A percentile compares a stretch with the other conserved stretches of the same genome.
Conservation (phyloP, 371 early-diverging fungal genomes). For the Actinomucor elegans region DNA sequence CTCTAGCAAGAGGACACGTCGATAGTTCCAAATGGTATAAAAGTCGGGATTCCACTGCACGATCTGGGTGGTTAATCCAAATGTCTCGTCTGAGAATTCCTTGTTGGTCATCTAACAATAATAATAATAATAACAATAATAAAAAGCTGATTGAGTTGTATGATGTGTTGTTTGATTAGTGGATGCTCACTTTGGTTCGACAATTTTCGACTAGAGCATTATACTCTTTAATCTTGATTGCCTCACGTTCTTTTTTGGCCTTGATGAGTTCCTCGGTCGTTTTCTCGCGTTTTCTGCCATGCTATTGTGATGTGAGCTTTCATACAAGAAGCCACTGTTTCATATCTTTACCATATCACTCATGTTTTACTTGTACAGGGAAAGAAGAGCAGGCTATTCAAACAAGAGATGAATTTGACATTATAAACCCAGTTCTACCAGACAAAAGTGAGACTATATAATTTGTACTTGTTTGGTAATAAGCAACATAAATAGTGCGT, state of each 20-base stretch:
- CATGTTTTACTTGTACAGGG: slow-evolving; percentile 8
- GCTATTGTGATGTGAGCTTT: slow-evolving; percentile 33
- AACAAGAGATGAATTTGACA: too few species aligned
- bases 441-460: too few species aligned
- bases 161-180: too few species aligned
- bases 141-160: too few species aligned
- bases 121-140: too few species aligned
- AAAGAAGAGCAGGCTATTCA: neutral
- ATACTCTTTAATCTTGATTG: slow-evolving; percentile 50
- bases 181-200: slow-evolving; percentile 21
- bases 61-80: slow-evolving; percentile 69
- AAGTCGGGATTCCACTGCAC: slow-evolving; percentile 82
- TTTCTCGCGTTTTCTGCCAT: slow-evolving; percentile 50
- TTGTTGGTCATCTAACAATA: slow-evolving; percentile 31
- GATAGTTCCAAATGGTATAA: slow-evolving; percentile 91
- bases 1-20: slow-evolving; percentile 64
- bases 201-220: slow-evolving; percentile 42
- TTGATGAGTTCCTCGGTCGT: slow-evolving; percentile 36
- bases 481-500: too few species aligned
- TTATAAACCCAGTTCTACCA: too few species aligned
- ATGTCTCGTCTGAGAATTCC: slow-evolving; percentile 50
- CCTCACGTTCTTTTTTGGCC: slow-evolving; percentile 43
- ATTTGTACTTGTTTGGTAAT: neutral
- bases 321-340: neutral
- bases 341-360: slow-evolving; percentile 27